Evolutionary conservation across 352 stramenopile genomes (phyloP), one percentile per base, ranked within the genome.

Genomic region (Phytophthora megakarya): DNA sequence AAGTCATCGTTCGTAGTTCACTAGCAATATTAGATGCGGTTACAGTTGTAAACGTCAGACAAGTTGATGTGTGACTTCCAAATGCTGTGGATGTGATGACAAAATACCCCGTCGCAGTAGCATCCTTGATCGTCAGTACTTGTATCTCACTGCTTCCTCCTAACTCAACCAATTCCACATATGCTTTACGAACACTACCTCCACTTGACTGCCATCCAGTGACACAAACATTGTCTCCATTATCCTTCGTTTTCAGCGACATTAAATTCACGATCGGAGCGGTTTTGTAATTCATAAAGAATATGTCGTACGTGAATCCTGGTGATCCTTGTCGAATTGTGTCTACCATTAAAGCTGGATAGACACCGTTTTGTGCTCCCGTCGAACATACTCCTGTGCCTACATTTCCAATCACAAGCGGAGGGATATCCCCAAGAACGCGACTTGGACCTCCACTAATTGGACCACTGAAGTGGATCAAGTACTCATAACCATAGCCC

Each of bases 401-500:
- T 7, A 91, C 46, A 33, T 88, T 90, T 16, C 86, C 64, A 25
- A 89, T 65, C 33, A 72, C 57, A 0, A 95, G 43, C 25, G 73
- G 67, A 9, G 64, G 52, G 4, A 93, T 65, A 42, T 93, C 72
- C 0, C 84, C 86, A 0, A 93, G 40, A 7, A 95, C 74, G 3
- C n/a, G 65, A 42, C 81, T 93, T 39, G 68, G 73, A 3, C 83
- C 81, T 18, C 85, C 83, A 10, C 54, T 60, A 11, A 92, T 58
- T 0, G 84, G 78, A 2, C 86, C 86, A 33, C 51, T 58, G 40
- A 92, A 95, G 23, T 77, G 52, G 47, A 95, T 78, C 8, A 81
- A 61, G 53, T 92, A 95, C 57, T 93, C 80, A 51, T 87, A 95
- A 0, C 86, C 86, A 55, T 88, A 95, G 9, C 86, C 86, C 81